These are phyloP conservation scores for Pascua sp. DNA, from an alignment of 1,284 basidiomycete species.

Conservation along the genomic window DNA sequence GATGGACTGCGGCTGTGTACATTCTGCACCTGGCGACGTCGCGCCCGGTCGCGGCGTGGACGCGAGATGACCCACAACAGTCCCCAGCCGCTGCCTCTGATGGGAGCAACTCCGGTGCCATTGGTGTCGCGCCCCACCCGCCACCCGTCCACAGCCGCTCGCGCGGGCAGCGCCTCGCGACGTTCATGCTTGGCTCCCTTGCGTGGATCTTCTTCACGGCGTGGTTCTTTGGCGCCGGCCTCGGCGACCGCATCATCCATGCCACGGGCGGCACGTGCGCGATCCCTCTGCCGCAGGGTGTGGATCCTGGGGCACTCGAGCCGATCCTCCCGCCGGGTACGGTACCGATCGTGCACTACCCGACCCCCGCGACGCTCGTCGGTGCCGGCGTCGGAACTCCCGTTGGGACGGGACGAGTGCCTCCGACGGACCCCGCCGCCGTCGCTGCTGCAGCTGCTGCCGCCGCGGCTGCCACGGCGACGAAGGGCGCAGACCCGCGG, in stretches of 20 bases:
- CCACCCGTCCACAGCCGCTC: conserved; percentile 48
- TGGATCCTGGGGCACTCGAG: conserved; percentile 12
- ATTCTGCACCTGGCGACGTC: conserved; percentile 48
- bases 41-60: too few relatives aligned
- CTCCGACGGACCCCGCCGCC: too few relatives aligned
- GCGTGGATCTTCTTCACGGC: conserved; percentile 73
- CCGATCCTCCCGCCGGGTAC: conserved; percentile 33
- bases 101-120: not conserved
- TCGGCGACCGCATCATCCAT: conserved; percentile 71
- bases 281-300: conserved; percentile 56
- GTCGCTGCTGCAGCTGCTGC: too few relatives aligned
- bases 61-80: not conserved
- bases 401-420: too few relatives aligned
- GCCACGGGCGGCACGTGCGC: conserved; percentile 78
- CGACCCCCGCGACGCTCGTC: conserved; percentile 3
- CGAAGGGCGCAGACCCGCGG: not conserved
- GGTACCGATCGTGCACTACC: conserved; percentile 46
- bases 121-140: conserved; percentile 2
- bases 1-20: conserved; percentile 75
- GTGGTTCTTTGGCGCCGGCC: conserved; percentile 89
- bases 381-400: too few relatives aligned
- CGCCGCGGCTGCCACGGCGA: not conserved
- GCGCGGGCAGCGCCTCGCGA: conserved; percentile 53
- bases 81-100: not conserved
- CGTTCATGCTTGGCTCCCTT: conserved; percentile 63